Evolutionary conservation across 148 eudicot genomes (phyloP).

Genomic region (Cornus suecica): DNA sequence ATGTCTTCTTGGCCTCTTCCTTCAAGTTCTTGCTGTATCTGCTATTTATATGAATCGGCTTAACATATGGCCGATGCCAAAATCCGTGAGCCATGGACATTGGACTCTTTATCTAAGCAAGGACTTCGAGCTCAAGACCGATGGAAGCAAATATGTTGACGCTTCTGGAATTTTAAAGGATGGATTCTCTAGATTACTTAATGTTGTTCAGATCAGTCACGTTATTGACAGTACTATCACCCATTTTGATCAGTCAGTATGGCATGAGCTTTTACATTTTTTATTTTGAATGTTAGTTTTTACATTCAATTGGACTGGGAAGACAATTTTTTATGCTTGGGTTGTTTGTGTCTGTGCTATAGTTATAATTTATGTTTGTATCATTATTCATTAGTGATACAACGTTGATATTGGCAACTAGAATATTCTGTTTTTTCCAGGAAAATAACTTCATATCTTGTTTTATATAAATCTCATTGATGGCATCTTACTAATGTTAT

Average conservation of each 20-base stretch:
- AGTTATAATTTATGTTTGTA: not conserved
- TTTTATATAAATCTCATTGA: too few relatives aligned
- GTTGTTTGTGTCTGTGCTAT: not conserved
- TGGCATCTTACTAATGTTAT: too few relatives aligned
- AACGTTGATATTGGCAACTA: too few relatives aligned
- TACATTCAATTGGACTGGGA: not conserved
- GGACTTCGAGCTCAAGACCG: slow-evolving; percentile 53
- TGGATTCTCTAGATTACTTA: slow-evolving; percentile 52
- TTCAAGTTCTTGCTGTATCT: slow-evolving; percentile 30
- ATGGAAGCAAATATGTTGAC: slow-evolving; percentile 64
- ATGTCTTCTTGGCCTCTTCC: slow-evolving; percentile 22
- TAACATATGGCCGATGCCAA: slow-evolving; percentile 93
- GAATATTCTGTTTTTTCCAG: too few relatives aligned
- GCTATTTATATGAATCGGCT: slow-evolving; percentile 35
- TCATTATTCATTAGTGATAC: too few relatives aligned
- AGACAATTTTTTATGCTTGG: not conserved
- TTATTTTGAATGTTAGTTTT: too few relatives aligned
- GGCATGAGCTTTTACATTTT: too few relatives aligned
- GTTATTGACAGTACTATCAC: slow-evolving; percentile 47
- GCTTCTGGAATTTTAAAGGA: slow-evolving; percentile 55
- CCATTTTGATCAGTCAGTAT: slow-evolving; percentile 27
- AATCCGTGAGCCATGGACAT: slow-evolving; percentile 44
- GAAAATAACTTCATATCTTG: too few relatives aligned
- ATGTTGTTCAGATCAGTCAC: slow-evolving; percentile 45
- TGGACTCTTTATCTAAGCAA: slow-evolving; percentile 35